Conservation (phyloP, 192 early-diverging fungal genomes). For the Chytriomyces sp. region DNA sequence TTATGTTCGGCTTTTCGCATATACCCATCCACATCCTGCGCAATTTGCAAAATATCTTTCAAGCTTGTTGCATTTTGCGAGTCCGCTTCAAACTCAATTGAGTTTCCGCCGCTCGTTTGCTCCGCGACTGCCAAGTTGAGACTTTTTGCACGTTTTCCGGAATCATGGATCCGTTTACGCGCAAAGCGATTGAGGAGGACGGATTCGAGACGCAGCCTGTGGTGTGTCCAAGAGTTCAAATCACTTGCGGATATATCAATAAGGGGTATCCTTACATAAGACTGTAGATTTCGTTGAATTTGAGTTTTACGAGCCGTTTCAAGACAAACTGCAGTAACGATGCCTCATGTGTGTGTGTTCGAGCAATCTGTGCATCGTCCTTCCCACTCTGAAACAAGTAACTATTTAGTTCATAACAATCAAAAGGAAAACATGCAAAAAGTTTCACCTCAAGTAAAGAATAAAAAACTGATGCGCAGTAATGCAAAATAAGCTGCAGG, state of each 20-base stretch:
- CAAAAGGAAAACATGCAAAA: neutral
- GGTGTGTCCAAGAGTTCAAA: neutral
- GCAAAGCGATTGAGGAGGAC: constrained; percentile 17
- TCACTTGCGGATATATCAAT: neutral
- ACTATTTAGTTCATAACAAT: neutral
- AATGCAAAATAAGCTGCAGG: constrained; percentile 1
- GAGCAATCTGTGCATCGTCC: constrained; percentile 22
- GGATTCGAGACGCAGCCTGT: constrained; percentile 24
- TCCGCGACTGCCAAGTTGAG: neutral
- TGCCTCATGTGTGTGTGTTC: constrained; percentile 2
- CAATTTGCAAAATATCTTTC: constrained; percentile 11
- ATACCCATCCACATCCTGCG: neutral
- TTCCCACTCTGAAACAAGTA: constrained; percentile 11
- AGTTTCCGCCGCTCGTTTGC: neutral
- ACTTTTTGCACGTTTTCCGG: constrained; percentile 9
- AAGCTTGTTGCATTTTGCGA: neutral
- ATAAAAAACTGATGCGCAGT: constrained; percentile 27
- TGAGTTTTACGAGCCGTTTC: neutral
- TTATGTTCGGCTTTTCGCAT: constrained; percentile 21
- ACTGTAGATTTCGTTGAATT: neutral
- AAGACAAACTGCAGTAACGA: constrained; percentile 30
- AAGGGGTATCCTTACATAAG: constrained; percentile 4
- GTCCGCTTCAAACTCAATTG: neutral
- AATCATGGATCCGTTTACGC: constrained; percentile 11
- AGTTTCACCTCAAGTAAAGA: constrained; percentile 21